phyloP scores from a whole-genome alignment of 192 early-diverging fungal species.

The Neocallimastix lanati region DNA sequence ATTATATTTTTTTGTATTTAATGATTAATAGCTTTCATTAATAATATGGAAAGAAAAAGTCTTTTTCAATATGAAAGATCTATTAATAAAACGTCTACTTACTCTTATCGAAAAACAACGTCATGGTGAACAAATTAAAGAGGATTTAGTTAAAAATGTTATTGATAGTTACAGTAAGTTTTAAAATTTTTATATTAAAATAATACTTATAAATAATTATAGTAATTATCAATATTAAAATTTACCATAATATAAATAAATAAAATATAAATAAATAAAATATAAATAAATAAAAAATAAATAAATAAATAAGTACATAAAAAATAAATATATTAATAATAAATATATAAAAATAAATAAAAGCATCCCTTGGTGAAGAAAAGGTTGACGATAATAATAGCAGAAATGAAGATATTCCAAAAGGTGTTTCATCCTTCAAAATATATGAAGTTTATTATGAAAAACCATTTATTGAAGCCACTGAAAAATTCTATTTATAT shows the following conservation, averaged over 20 bases:
- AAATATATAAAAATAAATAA: neutral
- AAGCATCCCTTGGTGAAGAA: neutral
- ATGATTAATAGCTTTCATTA: conserved; percentile 50
- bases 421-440: conserved; percentile 5
- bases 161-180: conserved; percentile 74
- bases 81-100: conserved; percentile 59
- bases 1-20: neutral
- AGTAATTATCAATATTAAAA: too few relatives aligned
- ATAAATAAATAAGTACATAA: too few relatives aligned
- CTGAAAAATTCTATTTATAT: conserved; percentile 68
- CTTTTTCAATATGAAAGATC: conserved; percentile 43
- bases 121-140: conserved; percentile 79
- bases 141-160: conserved; percentile 64
- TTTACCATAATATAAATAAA: too few relatives aligned
- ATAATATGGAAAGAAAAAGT: conserved; percentile 74
- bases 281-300: too few relatives aligned
- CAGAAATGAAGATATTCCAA: neutral
- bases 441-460: conserved; percentile 82
- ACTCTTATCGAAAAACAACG: conserved; percentile 62
- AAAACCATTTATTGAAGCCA: conserved; percentile 56
- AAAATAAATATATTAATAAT: neutral
- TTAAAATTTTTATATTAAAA: too few relatives aligned
- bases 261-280: too few relatives aligned
- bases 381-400: neutral
- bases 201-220: too few relatives aligned